phyloP scores from a whole-genome alignment of 768 basidiomycete species.

The Lactifluus hygrophoroides region DNA sequence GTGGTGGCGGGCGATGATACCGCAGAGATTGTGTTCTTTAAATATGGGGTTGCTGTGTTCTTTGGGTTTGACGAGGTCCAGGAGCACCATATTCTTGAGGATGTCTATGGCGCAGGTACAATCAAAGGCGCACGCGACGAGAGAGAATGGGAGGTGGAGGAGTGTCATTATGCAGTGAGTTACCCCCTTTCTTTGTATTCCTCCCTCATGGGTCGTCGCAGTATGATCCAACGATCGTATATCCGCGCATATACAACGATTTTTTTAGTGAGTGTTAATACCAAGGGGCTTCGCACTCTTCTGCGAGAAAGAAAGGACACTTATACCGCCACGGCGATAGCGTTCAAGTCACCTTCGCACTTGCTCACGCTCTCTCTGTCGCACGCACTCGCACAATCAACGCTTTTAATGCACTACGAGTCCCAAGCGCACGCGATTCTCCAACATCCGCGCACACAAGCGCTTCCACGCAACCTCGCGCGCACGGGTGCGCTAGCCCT shows the following conservation, averaged over 20 bases:
- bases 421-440: constrained; percentile 67
- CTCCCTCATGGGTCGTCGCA: constrained; percentile 22
- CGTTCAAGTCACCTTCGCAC: constrained; percentile 86
- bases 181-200: not conserved
- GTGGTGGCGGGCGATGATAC: constrained; percentile 38
- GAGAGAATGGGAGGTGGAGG: constrained; percentile 85
- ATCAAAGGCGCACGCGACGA: constrained; percentile 53
- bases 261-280: constrained; percentile 68
- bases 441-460: constrained; percentile 64
- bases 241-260: constrained; percentile 92
- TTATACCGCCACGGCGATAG: constrained; percentile 30
- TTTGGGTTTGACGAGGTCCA: constrained; percentile 77
- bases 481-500: constrained; percentile 66
- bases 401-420: constrained; percentile 84
- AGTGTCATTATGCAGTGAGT: constrained; percentile 80
- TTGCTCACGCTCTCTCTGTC: constrained; percentile 88
- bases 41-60: constrained; percentile 88
- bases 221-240: constrained; percentile 79
- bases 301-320: not conserved
- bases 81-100: constrained; percentile 79
- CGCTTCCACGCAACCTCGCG: constrained; percentile 81
- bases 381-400: constrained; percentile 91
- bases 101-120: constrained; percentile 63
- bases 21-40: constrained; percentile 72
- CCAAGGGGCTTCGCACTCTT: not conserved